Percentiles rank a stretch among this genome's conserved stretches.
These are phyloP conservation scores for Ceratocystis papillata DNA, from an alignment of 2,329 filamentous ascomycete genomes.

Conservation along the genomic window DNA sequence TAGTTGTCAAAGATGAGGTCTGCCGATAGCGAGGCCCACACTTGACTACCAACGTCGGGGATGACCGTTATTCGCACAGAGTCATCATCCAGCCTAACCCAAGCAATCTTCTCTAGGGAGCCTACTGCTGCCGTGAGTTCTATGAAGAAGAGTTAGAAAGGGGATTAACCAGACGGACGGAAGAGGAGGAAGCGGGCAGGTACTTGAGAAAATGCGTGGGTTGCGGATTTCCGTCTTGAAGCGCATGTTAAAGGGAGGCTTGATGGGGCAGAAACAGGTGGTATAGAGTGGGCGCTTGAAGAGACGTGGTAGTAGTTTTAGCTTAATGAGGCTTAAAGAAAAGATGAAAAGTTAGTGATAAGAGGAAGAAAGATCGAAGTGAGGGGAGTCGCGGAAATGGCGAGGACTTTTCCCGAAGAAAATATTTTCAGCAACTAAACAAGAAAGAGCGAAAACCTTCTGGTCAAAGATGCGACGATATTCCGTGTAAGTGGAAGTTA, in stretches of 20 bases:
- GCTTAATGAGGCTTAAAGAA: neutral
- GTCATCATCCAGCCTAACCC: conserved; percentile 80
- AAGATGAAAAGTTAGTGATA: no score
- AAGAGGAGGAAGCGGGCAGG: conserved; percentile 1
- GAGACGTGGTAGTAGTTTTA: no score
- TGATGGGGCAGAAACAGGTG: neutral
- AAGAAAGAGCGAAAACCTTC: neutral
- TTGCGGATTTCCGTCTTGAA: conserved; percentile 58
- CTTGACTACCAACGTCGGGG: conserved; percentile 86
- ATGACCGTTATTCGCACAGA: conserved; percentile 90
- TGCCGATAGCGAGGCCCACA: conserved; percentile 68
- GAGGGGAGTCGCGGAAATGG: no score
- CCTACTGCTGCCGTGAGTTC: conserved; percentile 54
- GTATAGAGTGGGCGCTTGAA: neutral
- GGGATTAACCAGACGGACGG: neutral
- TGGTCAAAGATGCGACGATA: no score
- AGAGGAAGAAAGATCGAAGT: no score
- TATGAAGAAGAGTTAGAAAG: conserved; percentile 29
- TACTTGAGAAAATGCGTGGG: conserved; percentile 55
- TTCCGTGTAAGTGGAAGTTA: no score
- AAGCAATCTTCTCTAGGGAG: conserved; percentile 70
- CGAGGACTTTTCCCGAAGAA: no score
- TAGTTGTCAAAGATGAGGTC: conserved; percentile 83
- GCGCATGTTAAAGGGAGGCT: conserved; percentile 40
- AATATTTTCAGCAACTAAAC: neutral